Percentiles rank a stretch among this genome's conserved stretches.
Conservation (phyloP, 805 yeast species). For the Teunomyces tritomae region DNA sequence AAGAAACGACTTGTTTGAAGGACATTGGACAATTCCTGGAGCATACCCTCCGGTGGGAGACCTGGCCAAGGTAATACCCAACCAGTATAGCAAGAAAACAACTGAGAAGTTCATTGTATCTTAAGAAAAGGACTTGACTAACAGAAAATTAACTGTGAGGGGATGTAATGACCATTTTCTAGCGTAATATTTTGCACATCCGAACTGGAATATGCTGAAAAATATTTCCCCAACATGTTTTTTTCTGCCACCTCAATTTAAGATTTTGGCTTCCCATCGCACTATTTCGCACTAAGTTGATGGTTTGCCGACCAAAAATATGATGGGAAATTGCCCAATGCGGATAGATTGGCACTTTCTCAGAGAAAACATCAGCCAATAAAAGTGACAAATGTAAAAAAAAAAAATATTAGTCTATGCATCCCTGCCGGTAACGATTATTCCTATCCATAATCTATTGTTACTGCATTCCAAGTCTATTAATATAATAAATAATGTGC, state of each 20-base stretch:
- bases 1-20: constrained; percentile 15
- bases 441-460: neutral
- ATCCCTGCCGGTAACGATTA: neutral
- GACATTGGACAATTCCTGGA: constrained; percentile 29
- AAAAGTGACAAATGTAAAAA: neutral
- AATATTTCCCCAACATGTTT: neutral
- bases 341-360: neutral
- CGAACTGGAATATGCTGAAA: neutral
- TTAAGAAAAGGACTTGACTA: neutral
- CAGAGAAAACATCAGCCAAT: neutral
- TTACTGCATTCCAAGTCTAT: neutral
- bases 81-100: neutral
- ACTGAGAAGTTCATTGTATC: neutral
- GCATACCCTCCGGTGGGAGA: constrained; percentile 29
- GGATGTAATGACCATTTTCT: neutral
- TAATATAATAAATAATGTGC: neutral
- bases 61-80: constrained; percentile 8
- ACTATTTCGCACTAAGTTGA: neutral
- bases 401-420: neutral
- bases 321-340: neutral
- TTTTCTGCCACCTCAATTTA: neutral
- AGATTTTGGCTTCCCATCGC: too few relatives aligned
- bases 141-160: neutral
- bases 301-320: neutral
- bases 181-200: neutral